These are phyloP conservation scores for Gyrodon lividus DNA, from an alignment of 768 basidiomycete genomes.

Conservation along the genomic window DNA sequence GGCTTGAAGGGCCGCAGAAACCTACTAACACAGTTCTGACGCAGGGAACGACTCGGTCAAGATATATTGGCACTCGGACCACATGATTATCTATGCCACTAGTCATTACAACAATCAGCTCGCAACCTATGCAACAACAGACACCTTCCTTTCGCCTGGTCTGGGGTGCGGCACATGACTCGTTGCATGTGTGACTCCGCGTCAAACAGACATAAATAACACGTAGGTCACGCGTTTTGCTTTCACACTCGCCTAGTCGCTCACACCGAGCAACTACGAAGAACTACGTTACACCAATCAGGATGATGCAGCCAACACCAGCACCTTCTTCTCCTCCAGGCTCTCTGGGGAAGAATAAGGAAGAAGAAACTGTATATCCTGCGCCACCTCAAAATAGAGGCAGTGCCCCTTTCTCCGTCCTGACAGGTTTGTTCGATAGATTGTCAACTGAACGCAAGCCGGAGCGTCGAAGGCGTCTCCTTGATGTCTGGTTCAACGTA, in stretches of 20 bases:
- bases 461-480: constrained; percentile 65
- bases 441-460: constrained; percentile 71
- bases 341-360: constrained; percentile 35
- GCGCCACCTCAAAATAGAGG: constrained; percentile 64
- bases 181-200: too few relatives aligned
- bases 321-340: constrained; percentile 58
- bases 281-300: neutral
- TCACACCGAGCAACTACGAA: neutral
- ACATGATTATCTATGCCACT: too few relatives aligned
- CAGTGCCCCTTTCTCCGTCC: constrained; percentile 67
- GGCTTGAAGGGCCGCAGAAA: too few relatives aligned
- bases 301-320: constrained; percentile 63
- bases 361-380: constrained; percentile 41
- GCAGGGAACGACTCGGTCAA: too few relatives aligned
- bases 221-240: constrained; percentile 8
- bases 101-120: too few relatives aligned
- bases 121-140: too few relatives aligned
- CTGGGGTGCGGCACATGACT: too few relatives aligned
- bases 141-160: too few relatives aligned
- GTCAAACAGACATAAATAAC: constrained; percentile 24
- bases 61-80: too few relatives aligned
- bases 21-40: too few relatives aligned
- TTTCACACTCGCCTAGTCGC: too few relatives aligned
- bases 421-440: constrained; percentile 72
- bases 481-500: constrained; percentile 83